A percentile compares a stretch with the other conserved stretches of the same genome.
These are phyloP conservation scores for Kokia cookei DNA, from an alignment of 441 rosid genomes.

Conservation along the genomic window DNA sequence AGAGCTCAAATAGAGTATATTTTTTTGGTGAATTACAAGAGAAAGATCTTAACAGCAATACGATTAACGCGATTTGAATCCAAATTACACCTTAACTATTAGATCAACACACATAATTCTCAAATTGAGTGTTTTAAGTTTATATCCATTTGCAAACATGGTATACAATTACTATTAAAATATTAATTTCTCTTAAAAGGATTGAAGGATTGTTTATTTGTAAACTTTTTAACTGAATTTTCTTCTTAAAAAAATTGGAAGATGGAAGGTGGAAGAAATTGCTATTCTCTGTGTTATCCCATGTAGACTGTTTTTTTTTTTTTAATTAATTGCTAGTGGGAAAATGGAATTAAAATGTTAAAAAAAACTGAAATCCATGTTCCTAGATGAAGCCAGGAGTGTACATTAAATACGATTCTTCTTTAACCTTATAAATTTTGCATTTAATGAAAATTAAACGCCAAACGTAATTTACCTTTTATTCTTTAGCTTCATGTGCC, in stretches of 20 bases:
- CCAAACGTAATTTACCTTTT: neutral
- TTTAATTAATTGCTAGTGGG: neutral
- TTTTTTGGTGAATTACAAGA: too few relatives aligned
- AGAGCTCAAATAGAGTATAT: too few relatives aligned
- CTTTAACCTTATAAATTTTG: constrained; percentile 5
- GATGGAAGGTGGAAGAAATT: constrained; percentile 22
- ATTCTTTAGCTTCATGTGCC: constrained; percentile 16
- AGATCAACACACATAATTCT: too few relatives aligned
- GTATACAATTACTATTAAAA: too few relatives aligned
- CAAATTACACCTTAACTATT: too few relatives aligned
- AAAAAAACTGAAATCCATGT: constrained; percentile 9
- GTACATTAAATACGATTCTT: constrained; percentile 11
- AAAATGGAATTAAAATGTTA: neutral
- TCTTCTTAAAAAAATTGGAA: constrained; percentile 15
- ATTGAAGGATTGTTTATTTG: neutral
- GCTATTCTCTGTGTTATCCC: constrained; percentile 10
- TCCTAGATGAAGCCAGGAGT: neutral
- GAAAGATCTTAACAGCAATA: too few relatives aligned
- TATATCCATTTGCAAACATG: too few relatives aligned
- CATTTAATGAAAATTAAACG: constrained; percentile 1
- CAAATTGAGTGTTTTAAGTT: too few relatives aligned
- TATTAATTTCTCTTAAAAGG: too few relatives aligned
- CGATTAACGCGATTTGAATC: too few relatives aligned
- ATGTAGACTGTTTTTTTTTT: constrained; percentile 33
- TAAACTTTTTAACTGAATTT: neutral